Percentiles rank a stretch among this genome's conserved stretches.
phyloP scores from a whole-genome alignment of 257 asterid species.

The Ocimum tenuiflorum region DNA sequence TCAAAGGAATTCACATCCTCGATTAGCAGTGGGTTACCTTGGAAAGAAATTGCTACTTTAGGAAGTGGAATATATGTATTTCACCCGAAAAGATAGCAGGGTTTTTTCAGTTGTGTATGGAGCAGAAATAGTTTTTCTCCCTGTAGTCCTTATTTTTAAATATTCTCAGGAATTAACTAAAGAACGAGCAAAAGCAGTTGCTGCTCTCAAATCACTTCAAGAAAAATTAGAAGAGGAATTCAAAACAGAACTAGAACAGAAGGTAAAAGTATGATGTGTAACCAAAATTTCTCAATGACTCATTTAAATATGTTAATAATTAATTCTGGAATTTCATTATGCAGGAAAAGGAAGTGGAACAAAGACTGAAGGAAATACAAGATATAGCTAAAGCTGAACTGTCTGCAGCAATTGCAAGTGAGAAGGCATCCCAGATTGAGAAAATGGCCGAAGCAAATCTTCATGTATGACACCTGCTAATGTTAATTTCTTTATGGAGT shows the following conservation, averaged over 20 bases:
- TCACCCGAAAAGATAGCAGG: neutral
- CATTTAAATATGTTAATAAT: neutral
- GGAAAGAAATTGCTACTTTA: conserved; percentile 8
- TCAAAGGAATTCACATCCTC: conserved; percentile 12
- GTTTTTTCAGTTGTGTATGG: neutral
- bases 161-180: conserved; percentile 64
- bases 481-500: conserved; percentile 17
- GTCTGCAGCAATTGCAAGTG: conserved; percentile 83
- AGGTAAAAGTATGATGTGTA: conserved; percentile 39
- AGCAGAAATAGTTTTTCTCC: conserved; percentile 16
- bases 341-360: conserved; percentile 74
- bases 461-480: conserved; percentile 48
- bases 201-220: conserved; percentile 81
- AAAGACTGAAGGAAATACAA: conserved; percentile 50
- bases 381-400: conserved; percentile 74
- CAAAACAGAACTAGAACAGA: conserved; percentile 57
- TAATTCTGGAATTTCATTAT: conserved; percentile 19
- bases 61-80: neutral
- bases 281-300: neutral
- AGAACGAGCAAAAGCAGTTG: conserved; percentile 76
- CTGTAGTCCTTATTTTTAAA: neutral
- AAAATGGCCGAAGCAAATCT: conserved; percentile 96
- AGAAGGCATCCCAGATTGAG: conserved; percentile 94
- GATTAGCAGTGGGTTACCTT: conserved; percentile 1
- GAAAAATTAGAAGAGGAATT: conserved; percentile 64